Evolutionary conservation across 495 filamentous ascomycete genomes (phyloP), one percentile per base, ranked within the genome.

Genomic region (Jackrogersella minutella): DNA sequence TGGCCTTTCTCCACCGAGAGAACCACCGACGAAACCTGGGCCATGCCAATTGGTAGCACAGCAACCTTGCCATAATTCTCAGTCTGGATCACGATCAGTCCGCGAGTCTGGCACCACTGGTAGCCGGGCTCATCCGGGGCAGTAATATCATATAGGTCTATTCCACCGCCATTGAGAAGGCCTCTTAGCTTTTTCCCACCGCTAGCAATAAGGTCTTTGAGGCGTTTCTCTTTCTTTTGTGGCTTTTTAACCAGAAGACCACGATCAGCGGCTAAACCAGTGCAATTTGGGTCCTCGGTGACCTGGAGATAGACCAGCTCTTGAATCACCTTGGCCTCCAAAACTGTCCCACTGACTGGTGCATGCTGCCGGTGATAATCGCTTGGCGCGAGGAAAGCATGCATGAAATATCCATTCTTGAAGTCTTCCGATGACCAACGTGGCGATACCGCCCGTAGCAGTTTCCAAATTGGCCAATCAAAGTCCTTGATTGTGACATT

Each of bases 311-410:
- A 77, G 26, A 50, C 60, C 30, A 63, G 22, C 9, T 68, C 77
- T 3, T 47, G 41, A 33, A 80, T 76, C 33, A 69, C 58, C 36
- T 65, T 68, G 13, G 73, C 71, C 49, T 74, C 69, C 19, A 78
- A 34, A 19, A 82, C 73, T 13, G 33, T 73, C 0, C 79, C 80
- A 0, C 67, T 61, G 5, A 83, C 75, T 1, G 82, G 82, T 3
- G 75, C 73, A 64, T 84, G 81, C 72, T 77, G 81, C 28, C 81
- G 77, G 57, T 83, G 81, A 46, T 85, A 84, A 65, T 83, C 78
- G 56, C 78, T 78, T 5, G 80, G 74, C 5, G 70, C 72, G 0
- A 85, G 64, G 19, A 79, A 73, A 17, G 79, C 77, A 64, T 78
- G 79, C 33, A 76, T 78, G 39, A 82, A 70, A 1, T 76, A 72